A percentile compares a stretch with the other conserved stretches of the same genome.
Conservation (phyloP, 2,329 filamentous ascomycete species). For the Karstenula rhodostoma region DNA sequence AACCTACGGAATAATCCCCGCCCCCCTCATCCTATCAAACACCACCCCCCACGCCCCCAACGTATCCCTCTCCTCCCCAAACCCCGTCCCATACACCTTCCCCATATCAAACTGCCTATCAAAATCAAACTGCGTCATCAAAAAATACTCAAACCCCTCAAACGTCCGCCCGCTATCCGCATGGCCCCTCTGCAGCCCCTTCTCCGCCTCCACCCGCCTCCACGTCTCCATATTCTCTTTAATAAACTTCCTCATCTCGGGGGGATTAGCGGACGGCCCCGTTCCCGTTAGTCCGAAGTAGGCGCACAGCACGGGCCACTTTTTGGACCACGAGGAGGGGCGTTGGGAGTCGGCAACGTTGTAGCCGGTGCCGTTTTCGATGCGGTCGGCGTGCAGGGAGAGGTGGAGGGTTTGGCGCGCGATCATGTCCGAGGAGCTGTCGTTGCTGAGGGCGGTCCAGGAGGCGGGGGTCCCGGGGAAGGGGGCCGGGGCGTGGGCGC, state of each 20-base stretch:
- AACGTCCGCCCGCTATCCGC: slow-evolving; percentile 49
- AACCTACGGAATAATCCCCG: slow-evolving; percentile 52
- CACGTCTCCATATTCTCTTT: slow-evolving; percentile 36
- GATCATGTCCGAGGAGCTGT: slow-evolving; percentile 51
- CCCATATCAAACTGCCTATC: slow-evolving; percentile 57
- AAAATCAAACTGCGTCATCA: slow-evolving; percentile 55
- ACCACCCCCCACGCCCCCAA: slow-evolving; percentile 51
- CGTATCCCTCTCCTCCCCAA: slow-evolving; percentile 53
- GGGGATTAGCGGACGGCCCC: slow-evolving; percentile 25
- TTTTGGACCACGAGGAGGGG: slow-evolving; percentile 50
- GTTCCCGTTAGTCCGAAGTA: slow-evolving; percentile 56
- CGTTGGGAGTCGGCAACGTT: slow-evolving; percentile 54
- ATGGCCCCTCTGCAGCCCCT: slow-evolving; percentile 48
- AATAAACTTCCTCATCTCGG: slow-evolving; percentile 39
- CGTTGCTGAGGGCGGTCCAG: slow-evolving; percentile 49
- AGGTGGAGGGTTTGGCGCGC: slow-evolving; percentile 54
- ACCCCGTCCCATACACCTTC: slow-evolving; percentile 53
- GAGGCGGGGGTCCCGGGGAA: slow-evolving; percentile 50
- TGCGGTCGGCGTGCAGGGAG: slow-evolving; percentile 48
- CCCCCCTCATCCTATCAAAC: slow-evolving; percentile 56
- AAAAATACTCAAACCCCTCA: slow-evolving; percentile 53
- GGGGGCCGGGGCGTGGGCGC: slow-evolving; percentile 46
- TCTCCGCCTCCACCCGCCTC: slow-evolving; percentile 31
- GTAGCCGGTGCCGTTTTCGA: slow-evolving; percentile 47
- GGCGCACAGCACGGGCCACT: slow-evolving; percentile 56